Conservation (phyloP, 2,329 filamentous ascomycete genomes). For the Arthrobotrys sphaeroides region DNA sequence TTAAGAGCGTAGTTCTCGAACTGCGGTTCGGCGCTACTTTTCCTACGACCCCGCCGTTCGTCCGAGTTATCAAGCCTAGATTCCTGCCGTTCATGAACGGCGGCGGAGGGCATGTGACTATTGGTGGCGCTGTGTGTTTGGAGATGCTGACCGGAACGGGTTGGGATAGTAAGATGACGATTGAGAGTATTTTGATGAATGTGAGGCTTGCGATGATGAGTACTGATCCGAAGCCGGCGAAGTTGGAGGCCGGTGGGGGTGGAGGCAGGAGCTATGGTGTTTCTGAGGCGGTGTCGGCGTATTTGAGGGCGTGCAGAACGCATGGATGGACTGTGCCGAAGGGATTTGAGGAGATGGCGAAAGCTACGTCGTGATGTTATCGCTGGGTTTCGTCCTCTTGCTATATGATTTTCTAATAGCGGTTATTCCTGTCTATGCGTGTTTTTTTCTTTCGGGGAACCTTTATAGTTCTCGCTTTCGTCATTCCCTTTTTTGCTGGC, state of each 20-base stretch:
- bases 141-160: constrained; percentile 82
- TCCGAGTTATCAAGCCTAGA: constrained; percentile 81
- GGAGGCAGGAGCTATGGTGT: constrained; percentile 68
- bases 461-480: not conserved
- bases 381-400: no score
- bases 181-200: constrained; percentile 83
- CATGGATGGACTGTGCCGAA: constrained; percentile 79
- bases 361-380: constrained; percentile 56
- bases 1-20: constrained; percentile 79
- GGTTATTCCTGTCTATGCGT: not conserved
- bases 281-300: constrained; percentile 77
- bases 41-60: constrained; percentile 82
- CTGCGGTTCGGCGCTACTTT: constrained; percentile 80
- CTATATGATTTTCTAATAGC: not conserved
- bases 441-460: not conserved
- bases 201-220: constrained; percentile 79
- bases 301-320: constrained; percentile 70
- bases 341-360: constrained; percentile 64
- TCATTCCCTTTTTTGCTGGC: not conserved
- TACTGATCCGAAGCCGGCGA: constrained; percentile 72
- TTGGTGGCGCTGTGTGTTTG: constrained; percentile 78
- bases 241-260: constrained; percentile 65
- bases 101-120: constrained; percentile 86
- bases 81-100: constrained; percentile 77
- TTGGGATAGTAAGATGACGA: constrained; percentile 76